Percentiles rank a stretch among this genome's conserved stretches.
Evolutionary conservation across 805 yeast species (phyloP).

Genomic region (Komagataella ulmi): DNA sequence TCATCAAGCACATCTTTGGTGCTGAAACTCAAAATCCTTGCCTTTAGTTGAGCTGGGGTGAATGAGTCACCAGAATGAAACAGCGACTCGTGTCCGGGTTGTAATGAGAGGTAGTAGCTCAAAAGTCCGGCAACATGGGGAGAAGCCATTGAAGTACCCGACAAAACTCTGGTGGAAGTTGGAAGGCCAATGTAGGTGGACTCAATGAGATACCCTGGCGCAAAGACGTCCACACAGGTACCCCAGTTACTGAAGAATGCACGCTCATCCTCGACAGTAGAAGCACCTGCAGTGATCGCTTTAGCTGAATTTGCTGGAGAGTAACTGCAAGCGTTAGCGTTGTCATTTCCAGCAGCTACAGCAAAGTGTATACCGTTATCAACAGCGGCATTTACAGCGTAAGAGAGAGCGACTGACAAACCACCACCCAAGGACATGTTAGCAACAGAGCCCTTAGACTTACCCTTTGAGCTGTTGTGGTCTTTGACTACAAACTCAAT

Average conservation of each 20-base stretch:
- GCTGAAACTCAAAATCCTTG: constrained; percentile 57
- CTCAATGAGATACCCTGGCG: constrained; percentile 62
- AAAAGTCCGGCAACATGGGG: constrained; percentile 55
- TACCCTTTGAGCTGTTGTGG: constrained; percentile 28
- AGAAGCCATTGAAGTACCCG: constrained; percentile 61
- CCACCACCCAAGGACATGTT: constrained; percentile 75
- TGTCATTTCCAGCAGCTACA: constrained; percentile 82
- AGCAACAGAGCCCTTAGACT: constrained; percentile 41
- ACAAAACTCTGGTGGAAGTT: constrained; percentile 3
- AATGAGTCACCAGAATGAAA: constrained; percentile 23
- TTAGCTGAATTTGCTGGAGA: constrained; percentile 73
- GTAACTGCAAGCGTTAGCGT: constrained; percentile 61
- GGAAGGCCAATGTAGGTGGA: constrained; percentile 18
- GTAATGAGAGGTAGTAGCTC: background rate
- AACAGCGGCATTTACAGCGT: constrained; percentile 65
- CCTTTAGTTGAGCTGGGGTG: constrained; percentile 65
- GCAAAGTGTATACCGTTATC: constrained; percentile 60
- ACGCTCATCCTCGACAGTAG: constrained; percentile 58
- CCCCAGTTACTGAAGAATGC: constrained; percentile 91
- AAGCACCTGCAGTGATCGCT: constrained; percentile 80
- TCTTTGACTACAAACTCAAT: constrained; percentile 44
- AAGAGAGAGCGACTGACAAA: constrained; percentile 50
- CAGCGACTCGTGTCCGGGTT: background rate
- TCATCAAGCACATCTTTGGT: constrained; percentile 36
- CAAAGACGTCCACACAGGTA: constrained; percentile 74